phyloP scores from a whole-genome alignment of 352 stramenopile species.

The Pythium aristosporum region DNA sequence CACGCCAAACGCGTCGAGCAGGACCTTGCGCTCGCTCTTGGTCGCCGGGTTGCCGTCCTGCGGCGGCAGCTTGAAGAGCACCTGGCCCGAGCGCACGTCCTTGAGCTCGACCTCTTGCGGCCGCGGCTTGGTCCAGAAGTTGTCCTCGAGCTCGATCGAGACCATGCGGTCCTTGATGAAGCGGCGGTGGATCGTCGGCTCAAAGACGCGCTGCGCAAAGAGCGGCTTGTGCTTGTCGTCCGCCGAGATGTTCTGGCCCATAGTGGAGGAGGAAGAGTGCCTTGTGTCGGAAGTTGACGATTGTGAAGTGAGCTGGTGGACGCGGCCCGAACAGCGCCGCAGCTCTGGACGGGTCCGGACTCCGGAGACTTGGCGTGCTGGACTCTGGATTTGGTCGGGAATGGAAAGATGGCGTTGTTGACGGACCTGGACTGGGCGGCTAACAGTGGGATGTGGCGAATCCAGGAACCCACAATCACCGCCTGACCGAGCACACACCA shows the following conservation, averaged over 20 bases:
- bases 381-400: neutral
- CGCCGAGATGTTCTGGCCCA: conserved; percentile 18
- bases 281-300: neutral
- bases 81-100: conserved; percentile 12
- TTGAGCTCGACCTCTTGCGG: conserved; percentile 14
- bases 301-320: neutral
- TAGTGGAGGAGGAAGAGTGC: neutral
- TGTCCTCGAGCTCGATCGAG: conserved; percentile 21
- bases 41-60: neutral
- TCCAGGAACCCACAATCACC: conserved; percentile 6
- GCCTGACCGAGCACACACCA: neutral
- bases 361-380: neutral
- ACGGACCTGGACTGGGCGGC: neutral
- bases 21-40: conserved; percentile 15
- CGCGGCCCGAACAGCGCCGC: neutral
- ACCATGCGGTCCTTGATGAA: conserved; percentile 21
- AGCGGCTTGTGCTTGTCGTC: conserved; percentile 23
- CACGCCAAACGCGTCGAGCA: conserved; percentile 21
- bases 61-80: conserved; percentile 22
- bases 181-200: conserved; percentile 20
- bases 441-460: neutral
- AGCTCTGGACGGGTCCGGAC: neutral
- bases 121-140: conserved; percentile 21
- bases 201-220: conserved; percentile 21
- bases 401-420: neutral